Percentiles rank a stretch among this genome's conserved stretches.
Conservation (phyloP, 352 stramenopile genomes). For the Phytophthora sojae region DNA sequence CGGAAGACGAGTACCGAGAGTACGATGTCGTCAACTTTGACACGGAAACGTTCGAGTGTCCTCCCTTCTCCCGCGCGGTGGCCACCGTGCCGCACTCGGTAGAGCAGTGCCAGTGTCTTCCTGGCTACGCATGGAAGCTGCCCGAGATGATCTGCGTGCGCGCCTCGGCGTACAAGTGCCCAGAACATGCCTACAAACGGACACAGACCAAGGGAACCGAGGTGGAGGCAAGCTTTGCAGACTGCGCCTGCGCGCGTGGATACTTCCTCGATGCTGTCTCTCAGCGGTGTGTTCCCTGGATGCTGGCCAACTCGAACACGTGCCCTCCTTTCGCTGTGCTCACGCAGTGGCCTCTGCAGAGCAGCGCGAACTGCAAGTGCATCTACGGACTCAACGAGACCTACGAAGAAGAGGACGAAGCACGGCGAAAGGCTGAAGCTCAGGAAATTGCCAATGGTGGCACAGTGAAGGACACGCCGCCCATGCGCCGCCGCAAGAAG, state of each 20-base stretch:
- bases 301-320: conserved; percentile 67
- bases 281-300: conserved; percentile 68
- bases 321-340: conserved; percentile 71
- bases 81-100: conserved; percentile 67
- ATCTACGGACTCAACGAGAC: conserved; percentile 64
- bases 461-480: conserved; percentile 22
- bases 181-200: conserved; percentile 62
- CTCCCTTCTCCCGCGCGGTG: conserved; percentile 63
- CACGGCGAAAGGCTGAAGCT: conserved; percentile 21
- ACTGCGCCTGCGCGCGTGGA: conserved; percentile 76
- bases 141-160: conserved; percentile 72
- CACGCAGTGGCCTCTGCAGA: conserved; percentile 81
- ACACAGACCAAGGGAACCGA: conserved; percentile 21
- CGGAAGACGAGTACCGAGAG: conserved; percentile 33
- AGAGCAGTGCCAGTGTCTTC: conserved; percentile 80
- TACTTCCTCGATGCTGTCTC: conserved; percentile 71
- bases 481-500: conserved; percentile 29
- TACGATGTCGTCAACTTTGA: conserved; percentile 32
- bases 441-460: conserved; percentile 20
- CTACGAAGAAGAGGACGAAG: conserved; percentile 20
- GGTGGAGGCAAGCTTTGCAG: conserved; percentile 57
- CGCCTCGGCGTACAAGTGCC: conserved; percentile 68
- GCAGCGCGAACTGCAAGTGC: conserved; percentile 76
- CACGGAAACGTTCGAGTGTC: conserved; percentile 53
- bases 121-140: conserved; percentile 75